A percentile compares a stretch with the other conserved stretches of the same genome.
Conservation (phyloP, 768 basidiomycete species). For the Calocera cornea region DNA sequence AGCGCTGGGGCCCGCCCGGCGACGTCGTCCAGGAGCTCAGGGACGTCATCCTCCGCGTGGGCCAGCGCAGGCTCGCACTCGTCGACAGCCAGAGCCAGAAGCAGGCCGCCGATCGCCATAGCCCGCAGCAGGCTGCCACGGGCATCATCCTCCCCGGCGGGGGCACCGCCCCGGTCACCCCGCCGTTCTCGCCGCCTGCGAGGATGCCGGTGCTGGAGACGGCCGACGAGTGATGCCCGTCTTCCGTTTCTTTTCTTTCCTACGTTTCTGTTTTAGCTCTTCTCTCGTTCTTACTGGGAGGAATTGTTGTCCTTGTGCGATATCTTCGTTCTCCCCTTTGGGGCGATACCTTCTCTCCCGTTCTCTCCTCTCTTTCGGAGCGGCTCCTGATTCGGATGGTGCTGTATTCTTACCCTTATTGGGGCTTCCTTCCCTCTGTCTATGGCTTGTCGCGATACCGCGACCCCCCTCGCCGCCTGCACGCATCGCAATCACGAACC, state of each 20-base stretch:
- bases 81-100: background rate
- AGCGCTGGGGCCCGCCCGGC: slow-evolving; percentile 52
- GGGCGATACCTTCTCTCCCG: background rate
- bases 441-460: background rate
- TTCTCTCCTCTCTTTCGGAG: background rate
- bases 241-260: no score
- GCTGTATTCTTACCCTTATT: background rate
- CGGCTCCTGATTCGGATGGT: no score
- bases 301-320: background rate
- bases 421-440: background rate
- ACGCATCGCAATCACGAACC: background rate
- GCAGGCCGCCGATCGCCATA: background rate
- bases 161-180: background rate
- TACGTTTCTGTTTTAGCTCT: no score
- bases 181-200: background rate
- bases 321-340: background rate
- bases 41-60: slow-evolving; percentile 78
- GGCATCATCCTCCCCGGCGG: background rate
- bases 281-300: no score
- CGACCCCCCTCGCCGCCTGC: background rate
- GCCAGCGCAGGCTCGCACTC: slow-evolving; percentile 38
- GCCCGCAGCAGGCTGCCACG: background rate
- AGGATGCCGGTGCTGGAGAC: background rate
- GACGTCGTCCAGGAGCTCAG: slow-evolving; percentile 76
- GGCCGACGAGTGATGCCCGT: background rate